Conservation (phyloP, 768 basidiomycete genomes). For the Leccinum disarticulatum region DNA sequence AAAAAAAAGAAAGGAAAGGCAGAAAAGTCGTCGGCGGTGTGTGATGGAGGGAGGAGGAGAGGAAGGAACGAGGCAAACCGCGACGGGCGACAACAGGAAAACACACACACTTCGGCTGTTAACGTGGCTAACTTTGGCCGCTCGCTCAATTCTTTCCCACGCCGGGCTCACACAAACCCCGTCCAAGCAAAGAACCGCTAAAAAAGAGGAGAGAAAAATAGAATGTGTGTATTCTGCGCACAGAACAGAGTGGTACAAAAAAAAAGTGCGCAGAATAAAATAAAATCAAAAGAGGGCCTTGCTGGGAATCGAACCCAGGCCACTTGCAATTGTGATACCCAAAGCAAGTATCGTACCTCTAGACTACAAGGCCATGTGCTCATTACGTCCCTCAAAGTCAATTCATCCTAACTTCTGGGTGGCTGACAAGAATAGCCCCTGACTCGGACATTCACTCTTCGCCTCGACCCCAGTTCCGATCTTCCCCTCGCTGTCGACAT, state of each 20-base stretch:
- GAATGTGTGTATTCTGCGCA: too few relatives aligned
- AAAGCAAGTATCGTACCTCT: slow-evolving; percentile 42
- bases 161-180: slow-evolving; percentile 5
- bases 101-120: slow-evolving; percentile 3
- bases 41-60: slow-evolving; percentile 9
- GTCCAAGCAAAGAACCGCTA: neutral
- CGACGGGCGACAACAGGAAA: slow-evolving; percentile 24
- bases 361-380: slow-evolving; percentile 31
- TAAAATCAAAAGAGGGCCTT: slow-evolving; percentile 26
- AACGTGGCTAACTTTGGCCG: slow-evolving; percentile 28
- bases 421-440: slow-evolving; percentile 18
- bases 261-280: too few relatives aligned
- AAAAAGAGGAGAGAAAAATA: neutral
- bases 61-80: slow-evolving; percentile 21
- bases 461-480: neutral
- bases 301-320: slow-evolving; percentile 41
- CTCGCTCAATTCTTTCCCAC: slow-evolving; percentile 20
- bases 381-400: too few relatives aligned
- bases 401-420: neutral
- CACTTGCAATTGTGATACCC: slow-evolving; percentile 36
- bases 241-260: too few relatives aligned
- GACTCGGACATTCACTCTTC: neutral
- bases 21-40: slow-evolving; percentile 2
- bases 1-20: neutral
- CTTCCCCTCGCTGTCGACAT: slow-evolving; percentile 19